Base-by-base conservation (phyloP, 192 early-diverging fungal species). In the Chytriomyces hyalinus region DNA sequence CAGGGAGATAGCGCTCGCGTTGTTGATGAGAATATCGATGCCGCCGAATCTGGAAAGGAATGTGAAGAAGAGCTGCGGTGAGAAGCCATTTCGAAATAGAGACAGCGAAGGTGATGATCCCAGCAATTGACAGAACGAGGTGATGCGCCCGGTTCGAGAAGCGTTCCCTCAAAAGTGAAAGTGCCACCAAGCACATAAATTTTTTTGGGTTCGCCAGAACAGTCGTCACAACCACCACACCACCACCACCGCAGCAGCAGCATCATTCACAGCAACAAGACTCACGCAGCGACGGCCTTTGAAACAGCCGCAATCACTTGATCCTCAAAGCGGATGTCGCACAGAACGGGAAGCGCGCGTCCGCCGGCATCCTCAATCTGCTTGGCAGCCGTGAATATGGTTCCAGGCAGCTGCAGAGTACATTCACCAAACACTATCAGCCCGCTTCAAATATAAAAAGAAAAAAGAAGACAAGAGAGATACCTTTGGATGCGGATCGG, bases 1-100 rank as follows among this genome's bases (percentile, higher is more conserved):
- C 74, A 94, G 78, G 51, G 81, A 81, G 68, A 96, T 93, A 0
- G 93, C 94, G 28, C 90, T 92, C 5, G 94, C 85, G 67, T 92
- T 90, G 83, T 94, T 96, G 84, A 94, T 83, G 10, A 96, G 83
- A 67, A 96, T 93, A 77, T 95, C 94, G 71, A 95, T 90, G 43
- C 91, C 88, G 10, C 92, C 92, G 84, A 95, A 95, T 51, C 80
- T 75, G 51, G 57, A n/a, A 26, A 9, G n/a, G 3, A n/a, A n/a
- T 36, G 36, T 36, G 36, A 36, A 36, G 36, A 36, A 36, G 36
- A 36, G 36, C 36, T 36, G 36, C 36, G 36, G 36, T 36, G 36
- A 36, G 36, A 36, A 36, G 36, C 28, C 36, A 36, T 36, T 36
- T 36, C 36, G 36, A 36, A 4, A 4, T 36, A 2, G 36, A 36